phyloP scores from a whole-genome alignment of 225 moss, liverwort and hornwort species.

The Pleurozium schreberi region DNA sequence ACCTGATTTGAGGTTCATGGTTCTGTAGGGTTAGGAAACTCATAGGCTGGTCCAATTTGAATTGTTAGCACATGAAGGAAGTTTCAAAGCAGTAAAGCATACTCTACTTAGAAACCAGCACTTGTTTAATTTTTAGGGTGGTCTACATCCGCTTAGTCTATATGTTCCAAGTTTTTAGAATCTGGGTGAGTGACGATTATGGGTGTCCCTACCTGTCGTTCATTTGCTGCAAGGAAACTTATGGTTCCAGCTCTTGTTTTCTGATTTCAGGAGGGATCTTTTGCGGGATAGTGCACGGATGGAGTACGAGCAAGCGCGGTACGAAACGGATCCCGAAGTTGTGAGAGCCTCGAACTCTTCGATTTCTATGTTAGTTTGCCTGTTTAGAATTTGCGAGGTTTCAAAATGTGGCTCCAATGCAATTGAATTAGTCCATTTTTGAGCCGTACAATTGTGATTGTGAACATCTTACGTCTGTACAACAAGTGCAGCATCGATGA shows the following conservation, averaged over 20 bases:
- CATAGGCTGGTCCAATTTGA: not conserved
- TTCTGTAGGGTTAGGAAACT: not conserved
- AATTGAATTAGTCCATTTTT: not conserved
- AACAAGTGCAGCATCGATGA: not conserved
- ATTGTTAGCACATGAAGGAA: not conserved
- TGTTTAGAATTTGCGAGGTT: not conserved
- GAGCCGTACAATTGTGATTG: not conserved
- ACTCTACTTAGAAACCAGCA: not conserved
- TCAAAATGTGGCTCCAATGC: not conserved
- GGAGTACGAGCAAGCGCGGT: slow-evolving; percentile 69
- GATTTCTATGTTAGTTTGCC: not conserved
- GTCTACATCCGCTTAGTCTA: not conserved
- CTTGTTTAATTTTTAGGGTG: not conserved
- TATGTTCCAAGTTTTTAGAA: not conserved
- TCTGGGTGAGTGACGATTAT: not conserved
- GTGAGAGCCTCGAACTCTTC: slow-evolving; percentile 3
- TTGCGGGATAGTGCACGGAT: slow-evolving; percentile 70
- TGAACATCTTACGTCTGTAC: not conserved
- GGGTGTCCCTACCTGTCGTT: not conserved
- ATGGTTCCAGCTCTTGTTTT: not conserved
- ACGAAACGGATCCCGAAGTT: slow-evolving; percentile 66
- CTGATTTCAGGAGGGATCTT: slow-evolving; percentile 50
- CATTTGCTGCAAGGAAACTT: not conserved
- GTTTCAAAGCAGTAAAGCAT: not conserved
- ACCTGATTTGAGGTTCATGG: not conserved